Conservation (phyloP, 768 basidiomycete genomes). For the Rickenella mellea region DNA sequence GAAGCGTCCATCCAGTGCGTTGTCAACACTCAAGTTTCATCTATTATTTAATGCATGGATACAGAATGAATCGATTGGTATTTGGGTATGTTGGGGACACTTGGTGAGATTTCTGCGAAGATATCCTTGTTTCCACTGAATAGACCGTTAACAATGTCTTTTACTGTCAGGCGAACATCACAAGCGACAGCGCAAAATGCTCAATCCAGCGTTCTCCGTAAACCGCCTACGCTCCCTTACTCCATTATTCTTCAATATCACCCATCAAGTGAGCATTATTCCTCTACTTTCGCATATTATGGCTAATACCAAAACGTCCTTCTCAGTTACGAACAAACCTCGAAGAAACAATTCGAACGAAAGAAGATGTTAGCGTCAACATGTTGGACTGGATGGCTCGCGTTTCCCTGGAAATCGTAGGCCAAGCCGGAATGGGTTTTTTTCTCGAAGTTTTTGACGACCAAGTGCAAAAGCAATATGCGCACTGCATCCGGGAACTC, state of each 20-base stretch:
- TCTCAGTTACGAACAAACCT: background rate
- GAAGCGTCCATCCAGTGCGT: conserved; percentile 15
- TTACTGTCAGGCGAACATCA: conserved; percentile 26
- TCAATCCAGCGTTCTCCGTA: conserved; percentile 36
- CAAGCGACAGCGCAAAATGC: conserved; percentile 38
- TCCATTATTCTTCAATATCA: conserved; percentile 34
- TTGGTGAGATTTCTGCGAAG: conserved; percentile 9
- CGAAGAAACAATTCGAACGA: background rate
- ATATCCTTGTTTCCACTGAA: background rate
- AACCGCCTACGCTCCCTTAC: conserved; percentile 34
- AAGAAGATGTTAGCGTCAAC: conserved; percentile 15
- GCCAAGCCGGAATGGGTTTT: conserved; percentile 22
- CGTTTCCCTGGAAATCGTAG: conserved; percentile 33
- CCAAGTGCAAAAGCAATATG: conserved; percentile 8
- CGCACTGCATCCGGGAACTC: conserved; percentile 14
- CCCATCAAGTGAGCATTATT: conserved; percentile 28
- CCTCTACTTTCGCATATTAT: background rate
- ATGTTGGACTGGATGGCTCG: conserved; percentile 40
- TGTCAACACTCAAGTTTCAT: background rate
- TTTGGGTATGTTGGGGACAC: conserved; percentile 37
- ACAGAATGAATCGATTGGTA: conserved; percentile 32
- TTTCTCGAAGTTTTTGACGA: conserved; percentile 15
- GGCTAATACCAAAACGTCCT: background rate
- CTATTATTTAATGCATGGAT: background rate
- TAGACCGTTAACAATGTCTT: background rate